A percentile compares a stretch with the other conserved stretches of the same genome.
phyloP scores from a whole-genome alignment of 2,329 filamentous ascomycete species.

The Chalara sp. region DNA sequence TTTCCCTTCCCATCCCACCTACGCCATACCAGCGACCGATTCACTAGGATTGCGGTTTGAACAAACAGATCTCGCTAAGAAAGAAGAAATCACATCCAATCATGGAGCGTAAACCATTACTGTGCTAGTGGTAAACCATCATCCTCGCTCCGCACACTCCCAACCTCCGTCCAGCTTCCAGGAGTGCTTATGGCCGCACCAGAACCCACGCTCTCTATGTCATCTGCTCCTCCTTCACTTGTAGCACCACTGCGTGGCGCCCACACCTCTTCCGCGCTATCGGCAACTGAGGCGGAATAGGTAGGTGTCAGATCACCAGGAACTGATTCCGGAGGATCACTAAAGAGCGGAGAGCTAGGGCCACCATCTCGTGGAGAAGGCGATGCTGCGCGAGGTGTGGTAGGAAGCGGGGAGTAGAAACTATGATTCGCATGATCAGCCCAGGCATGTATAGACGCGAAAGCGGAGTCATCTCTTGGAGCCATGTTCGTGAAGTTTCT shows the following conservation, averaged over 20 bases:
- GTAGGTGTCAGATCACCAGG: slow-evolving; percentile 48
- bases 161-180: slow-evolving; percentile 58
- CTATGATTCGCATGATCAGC: slow-evolving; percentile 39
- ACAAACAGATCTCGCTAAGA: too few relatives aligned
- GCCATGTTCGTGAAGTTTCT: slow-evolving; percentile 45
- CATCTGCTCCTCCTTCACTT: slow-evolving; percentile 32
- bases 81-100: too few relatives aligned
- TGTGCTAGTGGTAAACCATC: slow-evolving; percentile 13
- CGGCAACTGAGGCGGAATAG: slow-evolving; percentile 48
- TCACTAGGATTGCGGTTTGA: too few relatives aligned
- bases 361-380: slow-evolving; percentile 10
- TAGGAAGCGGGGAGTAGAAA: slow-evolving; percentile 56
- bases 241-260: slow-evolving; percentile 29
- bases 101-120: background rate
- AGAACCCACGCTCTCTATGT: slow-evolving; percentile 50
- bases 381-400: slow-evolving; percentile 32
- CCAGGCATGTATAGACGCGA: slow-evolving; percentile 59
- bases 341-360: slow-evolving; percentile 18
- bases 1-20: too few relatives aligned
- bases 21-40: too few relatives aligned
- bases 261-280: slow-evolving; percentile 38
- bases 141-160: slow-evolving; percentile 48
- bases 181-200: slow-evolving; percentile 51
- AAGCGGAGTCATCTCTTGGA: slow-evolving; percentile 41
- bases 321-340: slow-evolving; percentile 17